Base-by-base conservation (phyloP, 2,329 filamentous ascomycete species). In the Xylariaceae sp. region DNA sequence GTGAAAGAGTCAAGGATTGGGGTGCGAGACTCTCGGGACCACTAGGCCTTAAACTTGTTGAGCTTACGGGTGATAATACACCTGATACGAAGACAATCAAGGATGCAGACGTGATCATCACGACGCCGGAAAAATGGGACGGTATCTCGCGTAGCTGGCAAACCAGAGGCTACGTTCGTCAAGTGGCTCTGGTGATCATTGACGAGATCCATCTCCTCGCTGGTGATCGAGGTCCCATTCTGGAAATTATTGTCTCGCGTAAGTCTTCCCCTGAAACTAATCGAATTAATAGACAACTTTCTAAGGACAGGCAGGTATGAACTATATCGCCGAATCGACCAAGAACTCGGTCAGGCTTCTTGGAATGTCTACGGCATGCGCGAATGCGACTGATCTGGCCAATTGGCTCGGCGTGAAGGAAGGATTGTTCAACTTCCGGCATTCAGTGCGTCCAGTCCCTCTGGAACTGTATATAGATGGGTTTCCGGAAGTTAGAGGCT, bases 41-140 rank as follows among this genome's bases (percentile, higher is more conserved):
- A 1, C 86, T 97, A 77, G 92, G 92, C 0, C 74, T 97, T 63
- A 95, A 91, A 74, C 79, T 99, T 17, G 94, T 99, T 13, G 94
- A 99, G 75, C 78, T 99, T 77, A 99, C 95, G 10, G 92, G 89
- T 79, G 94, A 99, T 77, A 99, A 97, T 70, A 99, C 95, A 0
- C 95, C 95, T 0, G 94, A 99, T 71, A 99, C 94, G 0, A 83
- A 91, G 54, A 97, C 93, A 0, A 99, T 99, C 68, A 86, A 92
- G 67, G 89, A 97, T 71, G 94, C 94, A 2, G 94, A 99, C 72
- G 91, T 99, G 63, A 99, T 99, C 68, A 92, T 99, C 69, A 99
- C 94, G 0, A 99, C 95, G 0, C 95, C 94, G n/a, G 94, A 99
- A 76, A 99, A 99, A 73, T 99, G 94, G 94, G 95, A 99, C 72